phyloP scores from a whole-genome alignment of 1,139 yeast genomes.

The Candida pseudoviswanathii region DNA sequence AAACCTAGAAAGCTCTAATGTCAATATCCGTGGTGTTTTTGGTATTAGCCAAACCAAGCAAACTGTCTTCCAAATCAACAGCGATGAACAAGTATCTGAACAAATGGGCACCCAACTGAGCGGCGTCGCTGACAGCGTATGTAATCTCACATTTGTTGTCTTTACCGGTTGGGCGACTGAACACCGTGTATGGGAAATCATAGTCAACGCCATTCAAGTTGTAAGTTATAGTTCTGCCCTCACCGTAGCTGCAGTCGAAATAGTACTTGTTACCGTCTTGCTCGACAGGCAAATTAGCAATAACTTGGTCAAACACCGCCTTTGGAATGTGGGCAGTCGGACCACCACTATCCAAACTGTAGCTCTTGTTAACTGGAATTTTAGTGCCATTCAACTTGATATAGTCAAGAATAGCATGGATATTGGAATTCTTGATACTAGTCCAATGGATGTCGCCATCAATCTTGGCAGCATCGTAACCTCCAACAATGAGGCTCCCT shows the following conservation, averaged over 20 bases:
- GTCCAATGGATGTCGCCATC: slow-evolving; percentile 9
- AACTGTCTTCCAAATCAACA: slow-evolving; percentile 3
- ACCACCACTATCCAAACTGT: slow-evolving; percentile 7
- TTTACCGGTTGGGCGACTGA: neutral
- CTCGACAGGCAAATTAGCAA: slow-evolving; percentile 8
- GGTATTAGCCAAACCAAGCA: slow-evolving; percentile 4
- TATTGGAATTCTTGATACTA: slow-evolving; percentile 5
- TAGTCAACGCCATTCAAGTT: slow-evolving; percentile 2
- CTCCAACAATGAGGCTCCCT: slow-evolving; percentile 6
- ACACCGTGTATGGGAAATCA: slow-evolving; percentile 3
- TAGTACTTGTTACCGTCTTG: neutral
- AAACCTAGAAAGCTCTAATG: slow-evolving; percentile 2
- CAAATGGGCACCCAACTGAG: slow-evolving; percentile 3
- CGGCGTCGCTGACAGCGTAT: neutral
- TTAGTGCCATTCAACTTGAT: slow-evolving; percentile 4
- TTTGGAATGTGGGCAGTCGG: neutral
- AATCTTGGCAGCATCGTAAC: slow-evolving; percentile 10
- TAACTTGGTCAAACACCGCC: slow-evolving; percentile 1
- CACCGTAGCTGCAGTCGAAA: neutral
- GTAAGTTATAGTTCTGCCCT: slow-evolving; percentile 6
- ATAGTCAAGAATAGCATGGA: slow-evolving; percentile 1
- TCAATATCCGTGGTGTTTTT: slow-evolving; percentile 7
- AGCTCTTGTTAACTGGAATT: slow-evolving; percentile 1
- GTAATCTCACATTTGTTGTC: neutral
- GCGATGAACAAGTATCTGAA: slow-evolving; percentile 9